Evolutionary conservation across 441 rosid genomes (phyloP), one percentile per base, ranked within the genome.

Genomic region (Populus hybrid): DNA sequence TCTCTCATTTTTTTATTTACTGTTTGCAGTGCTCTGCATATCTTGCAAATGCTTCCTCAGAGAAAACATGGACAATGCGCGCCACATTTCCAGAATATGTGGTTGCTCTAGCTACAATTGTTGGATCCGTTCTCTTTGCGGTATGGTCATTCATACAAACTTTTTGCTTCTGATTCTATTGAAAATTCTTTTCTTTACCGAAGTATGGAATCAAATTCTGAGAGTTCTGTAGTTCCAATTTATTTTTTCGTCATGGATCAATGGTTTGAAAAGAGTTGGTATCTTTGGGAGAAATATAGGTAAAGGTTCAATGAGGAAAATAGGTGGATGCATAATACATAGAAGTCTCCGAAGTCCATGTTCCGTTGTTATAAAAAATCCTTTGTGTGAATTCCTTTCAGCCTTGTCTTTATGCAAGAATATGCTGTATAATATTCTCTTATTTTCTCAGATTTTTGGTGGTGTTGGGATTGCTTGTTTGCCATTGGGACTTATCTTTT

Each of bases 31-130:
- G 99, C 77, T 84, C 99, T 16, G 98, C 98, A 21, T 93, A 84
- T 86, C 80, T 85, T 77, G 94, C 96, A 38, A 88, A 66, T 76
- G 82, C 90, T 73, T 77, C 96, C 74, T 92, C 99, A 35, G 99
- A 94, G 91, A 93, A 94, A 83, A 94, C 97, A 64, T 96, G 98
- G 99, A 91, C 97, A 14, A 93, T 93, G 98, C 94, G 90, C 23
- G 76, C 97, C 72, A 94, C 98, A 26, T 96, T 96, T 80, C 99
- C 98, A 38, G 99, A 96, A 86, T 96, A 96, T 76, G 91, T 96
- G 81, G 99, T 96, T 81, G 99, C 99, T 83, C 96, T 96, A 76
- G 97, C 99, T 56, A 94, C 99, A 26, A 89, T 96, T 78, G 94
- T 91, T 82, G 99, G 99, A 82, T 96, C 99, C 50, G 98, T 96